A percentile compares a stretch with the other conserved stretches of the same genome.
Evolutionary conservation across 2,329 filamentous ascomycete genomes (phyloP).

Genomic region (Torrubiellomyces zombiae): DNA sequence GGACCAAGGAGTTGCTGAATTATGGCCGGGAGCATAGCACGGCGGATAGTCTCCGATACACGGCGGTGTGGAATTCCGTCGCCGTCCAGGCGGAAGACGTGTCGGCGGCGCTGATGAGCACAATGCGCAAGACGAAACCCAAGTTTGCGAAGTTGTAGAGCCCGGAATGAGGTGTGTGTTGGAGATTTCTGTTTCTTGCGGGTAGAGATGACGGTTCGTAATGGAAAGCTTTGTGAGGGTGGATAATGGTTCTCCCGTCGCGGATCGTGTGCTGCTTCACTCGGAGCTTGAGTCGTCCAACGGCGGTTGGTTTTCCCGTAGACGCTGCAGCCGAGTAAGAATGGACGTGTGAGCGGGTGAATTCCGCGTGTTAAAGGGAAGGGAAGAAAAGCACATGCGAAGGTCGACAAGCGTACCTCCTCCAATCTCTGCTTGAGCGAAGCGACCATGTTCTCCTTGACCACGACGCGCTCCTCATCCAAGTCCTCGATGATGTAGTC

Average conservation of each 20-base stretch:
- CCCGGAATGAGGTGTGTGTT: neutral
- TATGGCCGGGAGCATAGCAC: slow-evolving; percentile 64
- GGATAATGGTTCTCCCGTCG: too few relatives aligned
- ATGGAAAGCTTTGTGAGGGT: too few relatives aligned
- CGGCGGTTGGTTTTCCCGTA: slow-evolving; percentile 34
- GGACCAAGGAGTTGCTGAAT: slow-evolving; percentile 76
- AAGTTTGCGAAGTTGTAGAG: slow-evolving; percentile 71
- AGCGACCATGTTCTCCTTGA: slow-evolving; percentile 57
- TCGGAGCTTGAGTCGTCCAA: slow-evolving; percentile 36
- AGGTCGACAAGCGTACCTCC: slow-evolving; percentile 44
- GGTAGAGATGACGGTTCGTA: too few relatives aligned
- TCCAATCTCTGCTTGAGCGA: slow-evolving; percentile 53
- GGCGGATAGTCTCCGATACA: slow-evolving; percentile 67
- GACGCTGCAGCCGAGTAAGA: slow-evolving; percentile 17
- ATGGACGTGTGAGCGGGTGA: slow-evolving; percentile 1
- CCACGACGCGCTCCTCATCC: slow-evolving; percentile 58
- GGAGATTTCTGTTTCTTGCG: slow-evolving; percentile 1
- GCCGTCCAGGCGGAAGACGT: slow-evolving; percentile 72
- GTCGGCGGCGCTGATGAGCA: slow-evolving; percentile 54
- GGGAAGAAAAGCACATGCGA: too few relatives aligned
- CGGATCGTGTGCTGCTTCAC: slow-evolving; percentile 12
- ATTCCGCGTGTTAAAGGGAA: neutral
- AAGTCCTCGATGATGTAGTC: slow-evolving; percentile 67
- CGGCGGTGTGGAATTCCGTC: slow-evolving; percentile 71
- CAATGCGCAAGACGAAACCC: slow-evolving; percentile 61